A percentile compares a stretch with the other conserved stretches of the same genome.
Conservation (phyloP, 108 stramenopile genomes). For the Parietichytrium sp. region DNA sequence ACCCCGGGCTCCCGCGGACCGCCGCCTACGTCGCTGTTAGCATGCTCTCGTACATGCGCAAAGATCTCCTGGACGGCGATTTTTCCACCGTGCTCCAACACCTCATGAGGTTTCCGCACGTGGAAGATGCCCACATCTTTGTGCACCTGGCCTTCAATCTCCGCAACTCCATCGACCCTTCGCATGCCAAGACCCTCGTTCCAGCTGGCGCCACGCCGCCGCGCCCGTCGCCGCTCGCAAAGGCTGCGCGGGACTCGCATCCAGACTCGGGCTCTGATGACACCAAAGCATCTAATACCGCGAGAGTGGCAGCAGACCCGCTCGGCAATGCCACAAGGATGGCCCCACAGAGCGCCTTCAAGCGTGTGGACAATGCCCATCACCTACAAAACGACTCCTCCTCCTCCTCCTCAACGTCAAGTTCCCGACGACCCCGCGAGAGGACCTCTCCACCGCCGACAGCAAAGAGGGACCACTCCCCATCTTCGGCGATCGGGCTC, state of each 20-base stretch:
- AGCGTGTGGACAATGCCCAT: too few relatives aligned
- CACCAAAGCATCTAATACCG: too few relatives aligned
- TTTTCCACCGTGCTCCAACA: background rate
- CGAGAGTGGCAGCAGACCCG: background rate
- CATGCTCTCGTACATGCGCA: background rate
- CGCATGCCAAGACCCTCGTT: background rate
- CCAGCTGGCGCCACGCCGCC: too few relatives aligned
- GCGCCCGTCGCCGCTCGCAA: background rate
- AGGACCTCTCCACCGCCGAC: background rate
- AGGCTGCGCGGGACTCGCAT: too few relatives aligned
- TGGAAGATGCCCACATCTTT: background rate
- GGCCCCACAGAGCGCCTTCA: too few relatives aligned
- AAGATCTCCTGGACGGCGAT: background rate
- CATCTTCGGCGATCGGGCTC: background rate
- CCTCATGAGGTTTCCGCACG: background rate
- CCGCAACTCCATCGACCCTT: background rate
- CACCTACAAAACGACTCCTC: too few relatives aligned
- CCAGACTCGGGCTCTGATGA: too few relatives aligned
- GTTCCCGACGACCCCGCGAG: too few relatives aligned
- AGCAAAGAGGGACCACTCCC: background rate
- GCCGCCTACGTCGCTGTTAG: background rate
- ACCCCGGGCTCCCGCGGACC: background rate
- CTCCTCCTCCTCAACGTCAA: too few relatives aligned
- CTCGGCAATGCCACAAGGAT: too few relatives aligned
- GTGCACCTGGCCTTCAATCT: conserved; percentile 1